These are phyloP conservation scores for Fusarium foetens DNA, from an alignment of 2,329 filamentous ascomycete genomes.

Conservation along the genomic window DNA sequence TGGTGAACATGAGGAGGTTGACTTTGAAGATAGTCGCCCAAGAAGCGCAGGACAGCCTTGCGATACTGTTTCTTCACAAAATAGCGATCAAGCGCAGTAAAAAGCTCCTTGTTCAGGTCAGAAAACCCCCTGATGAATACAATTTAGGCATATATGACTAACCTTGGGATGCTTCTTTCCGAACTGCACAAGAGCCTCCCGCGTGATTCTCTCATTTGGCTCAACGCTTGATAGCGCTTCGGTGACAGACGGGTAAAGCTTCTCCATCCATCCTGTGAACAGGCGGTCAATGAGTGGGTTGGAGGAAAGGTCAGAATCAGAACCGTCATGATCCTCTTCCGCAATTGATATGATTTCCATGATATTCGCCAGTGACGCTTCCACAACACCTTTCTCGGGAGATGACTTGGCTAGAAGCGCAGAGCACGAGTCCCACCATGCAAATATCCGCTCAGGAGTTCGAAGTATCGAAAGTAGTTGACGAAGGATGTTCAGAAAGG, in stretches of 20 bases:
- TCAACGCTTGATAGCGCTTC: conserved; percentile 52
- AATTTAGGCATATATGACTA: neutral
- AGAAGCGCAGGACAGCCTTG: conserved; percentile 70
- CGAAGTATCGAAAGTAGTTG: conserved; percentile 72
- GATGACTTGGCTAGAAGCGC: conserved; percentile 59
- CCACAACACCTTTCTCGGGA: conserved; percentile 70
- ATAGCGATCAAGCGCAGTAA: conserved; percentile 71
- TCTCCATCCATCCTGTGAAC: conserved; percentile 67
- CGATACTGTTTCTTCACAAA: conserved; percentile 73
- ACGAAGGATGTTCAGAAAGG: conserved; percentile 76
- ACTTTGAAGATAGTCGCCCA: conserved; percentile 77
- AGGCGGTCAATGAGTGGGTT: conserved; percentile 67
- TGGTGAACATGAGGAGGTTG: conserved; percentile 84
- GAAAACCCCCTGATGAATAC: neutral
- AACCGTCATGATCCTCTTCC: conserved; percentile 61
- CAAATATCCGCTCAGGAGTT: conserved; percentile 69
- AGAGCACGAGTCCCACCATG: conserved; percentile 74
- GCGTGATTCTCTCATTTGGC: conserved; percentile 61
- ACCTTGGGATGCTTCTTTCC: conserved; percentile 75
- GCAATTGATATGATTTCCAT: conserved; percentile 73
- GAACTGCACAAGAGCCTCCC: conserved; percentile 64
- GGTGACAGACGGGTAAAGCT: conserved; percentile 52
- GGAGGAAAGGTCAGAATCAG: conserved; percentile 54
- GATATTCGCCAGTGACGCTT: conserved; percentile 72
- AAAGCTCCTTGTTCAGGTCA: conserved; percentile 64